phyloP scores from a whole-genome alignment of 2,329 filamentous ascomycete genomes.

The Parastagonospora avenae region DNA sequence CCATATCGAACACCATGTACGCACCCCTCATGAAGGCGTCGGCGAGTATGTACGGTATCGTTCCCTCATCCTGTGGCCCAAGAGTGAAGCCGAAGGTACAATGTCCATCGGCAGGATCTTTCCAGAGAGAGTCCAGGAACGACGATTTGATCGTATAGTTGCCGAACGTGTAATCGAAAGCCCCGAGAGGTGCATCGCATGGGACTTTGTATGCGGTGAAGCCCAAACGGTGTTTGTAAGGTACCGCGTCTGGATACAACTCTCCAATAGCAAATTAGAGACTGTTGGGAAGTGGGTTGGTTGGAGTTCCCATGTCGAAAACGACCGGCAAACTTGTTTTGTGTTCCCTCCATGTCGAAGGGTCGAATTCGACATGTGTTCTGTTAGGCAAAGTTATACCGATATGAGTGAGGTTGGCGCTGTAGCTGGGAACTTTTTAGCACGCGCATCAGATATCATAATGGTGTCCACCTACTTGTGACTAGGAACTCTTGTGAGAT shows the following conservation, averaged over 20 bases:
- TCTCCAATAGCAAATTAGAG: slow-evolving; percentile 2
- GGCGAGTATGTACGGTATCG: neutral
- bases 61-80: neutral
- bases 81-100: neutral
- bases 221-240: neutral
- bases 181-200: slow-evolving; percentile 1
- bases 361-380: neutral
- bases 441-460: too few species aligned
- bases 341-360: neutral
- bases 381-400: too few species aligned
- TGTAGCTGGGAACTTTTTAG: too few species aligned
- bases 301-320: neutral
- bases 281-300: neutral
- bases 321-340: neutral
- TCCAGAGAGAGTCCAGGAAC: neutral
- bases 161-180: slow-evolving; percentile 3
- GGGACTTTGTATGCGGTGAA: neutral
- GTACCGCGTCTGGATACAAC: slow-evolving; percentile 1
- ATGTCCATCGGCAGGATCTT: neutral
- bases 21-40: slow-evolving; percentile 1
- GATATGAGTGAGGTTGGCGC: too few species aligned
- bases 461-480: too few species aligned
- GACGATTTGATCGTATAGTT: neutral
- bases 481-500: too few species aligned
- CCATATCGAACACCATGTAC: slow-evolving; percentile 9